Evolutionary conservation across 768 basidiomycete genomes (phyloP).

Genomic region (Lactarius sanguifluus): DNA sequence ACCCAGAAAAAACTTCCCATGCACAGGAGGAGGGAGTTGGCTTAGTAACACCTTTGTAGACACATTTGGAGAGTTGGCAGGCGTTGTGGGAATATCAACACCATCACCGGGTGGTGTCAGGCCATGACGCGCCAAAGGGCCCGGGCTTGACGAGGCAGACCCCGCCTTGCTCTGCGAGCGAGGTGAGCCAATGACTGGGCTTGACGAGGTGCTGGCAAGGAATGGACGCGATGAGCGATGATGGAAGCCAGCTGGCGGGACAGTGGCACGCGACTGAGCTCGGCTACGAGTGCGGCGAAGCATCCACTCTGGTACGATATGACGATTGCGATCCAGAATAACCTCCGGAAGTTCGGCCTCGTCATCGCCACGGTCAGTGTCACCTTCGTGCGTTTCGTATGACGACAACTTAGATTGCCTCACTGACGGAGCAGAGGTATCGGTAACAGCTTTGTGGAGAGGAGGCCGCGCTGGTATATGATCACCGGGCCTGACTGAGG

Average conservation of each 20-base stretch:
- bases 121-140: conserved; percentile 43
- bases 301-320: conserved; percentile 95
- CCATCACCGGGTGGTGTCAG: conserved; percentile 40
- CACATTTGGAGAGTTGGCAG: conserved; percentile 47
- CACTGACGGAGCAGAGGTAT: conserved; percentile 17
- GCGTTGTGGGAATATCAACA: conserved; percentile 46
- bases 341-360: conserved; percentile 95
- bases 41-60: conserved; percentile 15
- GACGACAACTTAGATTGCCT: background rate
- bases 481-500: conserved; percentile 21
- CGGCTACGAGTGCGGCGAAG: conserved; percentile 49
- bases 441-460: conserved; percentile 35
- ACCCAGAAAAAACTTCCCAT: conserved; percentile 18
- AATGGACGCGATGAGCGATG: conserved; percentile 46
- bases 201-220: conserved; percentile 60
- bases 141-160: conserved; percentile 36
- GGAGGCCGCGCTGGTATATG: conserved; percentile 32
- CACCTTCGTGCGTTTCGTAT: conserved; percentile 39
- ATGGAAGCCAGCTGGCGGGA: conserved; percentile 34
- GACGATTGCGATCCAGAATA: conserved; percentile 85
- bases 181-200: conserved; percentile 57
- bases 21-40: conserved; percentile 15
- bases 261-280: conserved; percentile 48
- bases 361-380: conserved; percentile 39
- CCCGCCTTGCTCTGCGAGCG: conserved; percentile 20